These are phyloP conservation scores for Zea mays DNA, from an alignment of 176 grass and related monocot species.

Conservation along the genomic window Zm-B73-REFERENCE-NAM-5.0 NC_050097.1:177876501-177877000, in stretches of 20 bases:
- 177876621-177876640: constrained; percentile 92
- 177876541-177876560: background rate
- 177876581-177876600: constrained; percentile 71
- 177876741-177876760: constrained; percentile 93
- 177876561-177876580: constrained; percentile 12
- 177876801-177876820: constrained; percentile 85
- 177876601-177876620: constrained; percentile 96
- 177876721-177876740: constrained; percentile 94
- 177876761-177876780: constrained; percentile 97
- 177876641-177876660: constrained; percentile 98
- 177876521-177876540: background rate
- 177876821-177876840: constrained; percentile 97
- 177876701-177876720: constrained; percentile 93
- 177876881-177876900: constrained; percentile 85
- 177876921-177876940: background rate
- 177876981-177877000: background rate
- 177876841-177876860: constrained; percentile 88
- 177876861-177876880: constrained; percentile 93
- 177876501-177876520: background rate
- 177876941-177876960: constrained; percentile 11
- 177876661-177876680: constrained; percentile 85
- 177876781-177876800: constrained; percentile 94
- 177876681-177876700: constrained; percentile 89
- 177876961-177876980: background rate
- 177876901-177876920: constrained; percentile 27